Conservation (phyloP, 2,329 filamentous ascomycete species). For the Colletotrichum sp. region DNA sequence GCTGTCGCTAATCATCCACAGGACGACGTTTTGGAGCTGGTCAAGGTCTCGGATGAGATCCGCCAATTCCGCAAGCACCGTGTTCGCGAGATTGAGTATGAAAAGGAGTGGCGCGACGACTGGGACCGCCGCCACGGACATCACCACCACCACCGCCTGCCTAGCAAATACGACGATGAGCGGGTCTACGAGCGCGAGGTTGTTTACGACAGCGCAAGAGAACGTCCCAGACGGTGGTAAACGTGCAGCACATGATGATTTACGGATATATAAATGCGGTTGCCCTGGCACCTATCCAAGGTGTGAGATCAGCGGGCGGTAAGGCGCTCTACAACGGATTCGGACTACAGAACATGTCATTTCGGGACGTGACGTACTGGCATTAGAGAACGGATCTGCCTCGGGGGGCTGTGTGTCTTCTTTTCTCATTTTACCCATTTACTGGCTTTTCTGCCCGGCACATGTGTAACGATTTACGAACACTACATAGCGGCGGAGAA, state of each 20-base stretch:
- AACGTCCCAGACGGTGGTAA: conserved; percentile 10
- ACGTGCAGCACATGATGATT: not conserved
- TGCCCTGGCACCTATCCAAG: not conserved
- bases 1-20: conserved; percentile 47
- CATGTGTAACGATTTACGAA: conserved; percentile 23
- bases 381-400: conserved; percentile 15
- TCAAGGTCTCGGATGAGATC: conserved; percentile 83
- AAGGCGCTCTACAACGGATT: not conserved
- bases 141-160: conserved; percentile 29
- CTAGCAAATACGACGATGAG: conserved; percentile 62
- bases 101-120: conserved; percentile 61
- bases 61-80: conserved; percentile 65
- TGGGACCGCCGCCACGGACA: conserved; percentile 48
- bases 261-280: not conserved
- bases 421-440: not conserved
- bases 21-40: conserved; percentile 87
- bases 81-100: conserved; percentile 60
- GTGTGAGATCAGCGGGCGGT: not conserved
- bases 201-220: conserved; percentile 57
- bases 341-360: conserved; percentile 12
- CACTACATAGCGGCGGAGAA: conserved; percentile 19
- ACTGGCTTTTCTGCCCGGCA: conserved; percentile 3
- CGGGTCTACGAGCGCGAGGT: conserved; percentile 72
- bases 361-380: not conserved
- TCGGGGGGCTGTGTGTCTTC: not conserved